Evolutionary conservation across 2,329 filamentous ascomycete genomes (phyloP).

Genomic region (Stemphylium lycopersici): DNA sequence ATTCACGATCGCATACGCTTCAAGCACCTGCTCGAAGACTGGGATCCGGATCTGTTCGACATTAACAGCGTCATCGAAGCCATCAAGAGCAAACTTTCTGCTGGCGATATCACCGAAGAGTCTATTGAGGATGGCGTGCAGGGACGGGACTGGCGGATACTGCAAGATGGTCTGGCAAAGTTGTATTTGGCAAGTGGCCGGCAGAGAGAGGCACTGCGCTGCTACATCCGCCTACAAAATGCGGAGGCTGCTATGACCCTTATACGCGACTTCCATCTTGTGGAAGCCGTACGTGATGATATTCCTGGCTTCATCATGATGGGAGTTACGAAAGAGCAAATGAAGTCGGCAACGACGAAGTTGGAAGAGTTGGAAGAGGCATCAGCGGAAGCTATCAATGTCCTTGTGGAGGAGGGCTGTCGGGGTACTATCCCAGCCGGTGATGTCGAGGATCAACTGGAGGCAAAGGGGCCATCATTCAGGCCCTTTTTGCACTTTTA

Average conservation of each 20-base stretch:
- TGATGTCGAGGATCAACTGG: conserved; percentile 78
- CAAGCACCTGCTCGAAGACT: conserved; percentile 77
- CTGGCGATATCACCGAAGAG: conserved; percentile 75
- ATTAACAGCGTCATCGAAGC: conserved; percentile 75
- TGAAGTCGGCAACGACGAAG: conserved; percentile 70
- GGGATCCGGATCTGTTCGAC: conserved; percentile 85
- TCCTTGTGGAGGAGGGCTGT: conserved; percentile 90
- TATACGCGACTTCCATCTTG: conserved; percentile 86
- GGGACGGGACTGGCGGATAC: conserved; percentile 83
- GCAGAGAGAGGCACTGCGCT: conserved; percentile 81
- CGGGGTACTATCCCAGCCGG: conserved; percentile 82
- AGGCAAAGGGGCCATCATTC: conserved; percentile 56
- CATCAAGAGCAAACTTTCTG: conserved; percentile 81
- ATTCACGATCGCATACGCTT: conserved; percentile 76
- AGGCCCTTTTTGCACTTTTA: conserved; percentile 90
- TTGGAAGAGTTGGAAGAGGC: conserved; percentile 76
- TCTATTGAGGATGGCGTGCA: conserved; percentile 74
- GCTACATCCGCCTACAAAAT: conserved; percentile 89
- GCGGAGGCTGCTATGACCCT: conserved; percentile 86
- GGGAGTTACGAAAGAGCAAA: conserved; percentile 75
- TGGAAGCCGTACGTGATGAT: conserved; percentile 86
- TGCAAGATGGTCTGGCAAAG: conserved; percentile 85
- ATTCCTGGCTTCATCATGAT: conserved; percentile 87
- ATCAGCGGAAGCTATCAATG: conserved; percentile 80
- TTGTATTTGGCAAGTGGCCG: conserved; percentile 82